Conservation (phyloP, 495 filamentous ascomycete genomes). For the Cenococcum geophilum region DNA sequence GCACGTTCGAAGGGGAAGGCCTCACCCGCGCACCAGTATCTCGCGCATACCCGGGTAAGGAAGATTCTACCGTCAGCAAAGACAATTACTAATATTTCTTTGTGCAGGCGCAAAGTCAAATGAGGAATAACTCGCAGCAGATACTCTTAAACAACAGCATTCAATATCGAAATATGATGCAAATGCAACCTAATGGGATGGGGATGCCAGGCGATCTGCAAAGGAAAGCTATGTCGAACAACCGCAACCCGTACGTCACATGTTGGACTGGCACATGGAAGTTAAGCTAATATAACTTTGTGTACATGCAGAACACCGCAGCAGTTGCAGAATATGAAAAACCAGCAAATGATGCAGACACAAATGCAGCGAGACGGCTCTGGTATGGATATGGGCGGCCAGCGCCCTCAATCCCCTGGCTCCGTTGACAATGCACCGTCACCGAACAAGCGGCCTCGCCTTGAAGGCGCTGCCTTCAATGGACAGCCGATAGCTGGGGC, state of each 20-base stretch:
- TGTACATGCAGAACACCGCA: conserved; percentile 47
- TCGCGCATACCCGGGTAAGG: conserved; percentile 74
- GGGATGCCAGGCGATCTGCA: conserved; percentile 54
- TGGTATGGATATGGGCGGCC: conserved; percentile 77
- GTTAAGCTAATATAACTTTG: not conserved
- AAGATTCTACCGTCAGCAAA: conserved; percentile 9
- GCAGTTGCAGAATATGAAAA: conserved; percentile 60
- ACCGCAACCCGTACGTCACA: conserved; percentile 56
- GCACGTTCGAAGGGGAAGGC: conserved; percentile 57
- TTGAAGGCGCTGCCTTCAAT: conserved; percentile 69
- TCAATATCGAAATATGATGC: conserved; percentile 53
- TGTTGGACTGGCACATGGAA: not conserved
- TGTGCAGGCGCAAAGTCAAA: conserved; percentile 57
- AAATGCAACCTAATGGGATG: conserved; percentile 46
- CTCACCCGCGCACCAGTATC: conserved; percentile 56
- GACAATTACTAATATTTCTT: conserved; percentile 5
- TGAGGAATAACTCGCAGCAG: conserved; percentile 50
- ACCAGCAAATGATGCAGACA: conserved; percentile 55
- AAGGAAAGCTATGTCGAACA: conserved; percentile 73
- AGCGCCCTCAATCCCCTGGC: conserved; percentile 73
- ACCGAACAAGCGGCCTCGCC: conserved; percentile 76
- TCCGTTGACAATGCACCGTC: conserved; percentile 84
- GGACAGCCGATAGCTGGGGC: conserved; percentile 73
- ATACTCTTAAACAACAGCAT: conserved; percentile 62
- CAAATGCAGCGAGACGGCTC: conserved; percentile 83